Base-by-base conservation (phyloP, 2,329 filamentous ascomycete species). In the Fusarium aywerte region DNA sequence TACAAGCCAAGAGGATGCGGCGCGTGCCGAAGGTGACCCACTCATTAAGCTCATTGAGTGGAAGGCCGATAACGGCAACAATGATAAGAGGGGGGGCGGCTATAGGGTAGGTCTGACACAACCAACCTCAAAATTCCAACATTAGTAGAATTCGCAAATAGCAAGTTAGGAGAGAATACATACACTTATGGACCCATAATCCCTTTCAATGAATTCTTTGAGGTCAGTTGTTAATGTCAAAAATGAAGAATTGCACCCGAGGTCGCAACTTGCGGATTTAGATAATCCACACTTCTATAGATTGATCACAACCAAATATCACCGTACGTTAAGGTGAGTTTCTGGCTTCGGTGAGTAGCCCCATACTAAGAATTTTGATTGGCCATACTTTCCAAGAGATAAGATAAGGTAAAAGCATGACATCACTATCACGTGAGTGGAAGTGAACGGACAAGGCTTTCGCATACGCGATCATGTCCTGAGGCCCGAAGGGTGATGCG, bases 121-220 rank as follows among this genome's bases (percentile, higher is more conserved):
- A 8, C 11, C 11, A 35, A 59, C 33, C 53, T 7, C 3, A 50
- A 27, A 50, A 42, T 31, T 13, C 0, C 4, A 2, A 23, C n/a
- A 6, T n/a, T n/a, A n/a, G n/a, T n/a, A n/a, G n/a, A n/a, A n/a
- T n/a, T n/a, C n/a, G n/a, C n/a, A n/a, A n/a, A n/a, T n/a, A n/a
- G n/a, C n/a, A n/a, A n/a, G n/a, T 35, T 10, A 0, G 4, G 33
- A 9, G 13, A 16, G 13, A 5, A 12, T 9, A 18, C 15, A 56
- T 3, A 2, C 2, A 3, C 7, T 2, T 1, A 1, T 4, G 11
- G 7, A 6, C 2, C 1, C 0, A 0, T 10, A 3, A 18, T 4
- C 7, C 0, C 0, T 0, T 2, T 2, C 7, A 3, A 3, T 12
- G 1, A 1, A 2, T 4, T 27, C n/a, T 0, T 2, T 18, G 11